Evolutionary conservation across 2,329 filamentous ascomycete species (phyloP).

Genomic region (Pezicula radicicola): DNA sequence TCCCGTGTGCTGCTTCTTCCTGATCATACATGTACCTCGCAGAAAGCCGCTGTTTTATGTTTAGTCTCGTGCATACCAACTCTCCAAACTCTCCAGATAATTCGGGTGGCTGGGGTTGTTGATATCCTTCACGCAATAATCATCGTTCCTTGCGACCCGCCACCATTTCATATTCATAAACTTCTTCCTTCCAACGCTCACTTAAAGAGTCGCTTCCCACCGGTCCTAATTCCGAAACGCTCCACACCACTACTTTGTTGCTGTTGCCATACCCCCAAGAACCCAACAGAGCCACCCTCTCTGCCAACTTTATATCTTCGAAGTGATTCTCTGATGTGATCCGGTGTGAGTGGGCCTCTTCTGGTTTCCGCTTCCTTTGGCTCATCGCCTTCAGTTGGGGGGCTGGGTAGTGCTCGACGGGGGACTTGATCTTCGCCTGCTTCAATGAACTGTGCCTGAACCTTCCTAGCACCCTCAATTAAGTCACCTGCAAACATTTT

Average conservation of each 20-base stretch:
- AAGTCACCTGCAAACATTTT: conserved; percentile 77
- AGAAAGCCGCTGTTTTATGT: too few species aligned
- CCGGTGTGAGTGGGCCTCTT: conserved; percentile 63
- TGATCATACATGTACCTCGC: too few species aligned
- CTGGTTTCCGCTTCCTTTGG: conserved; percentile 32
- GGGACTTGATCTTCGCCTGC: conserved; percentile 52
- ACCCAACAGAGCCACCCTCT: conserved; percentile 58
- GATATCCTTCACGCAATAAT: too few species aligned
- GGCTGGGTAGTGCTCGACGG: conserved; percentile 44
- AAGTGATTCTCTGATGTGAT: conserved; percentile 72
- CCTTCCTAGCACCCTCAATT: conserved; percentile 66
- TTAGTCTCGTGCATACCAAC: too few species aligned
- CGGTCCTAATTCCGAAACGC: conserved; percentile 40
- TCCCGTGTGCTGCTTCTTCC: too few species aligned
- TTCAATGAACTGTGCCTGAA: conserved; percentile 69
- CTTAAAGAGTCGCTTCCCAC: conserved; percentile 28
- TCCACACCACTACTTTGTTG: conserved; percentile 59
- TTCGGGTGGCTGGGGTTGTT: too few species aligned
- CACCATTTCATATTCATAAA: too few species aligned
- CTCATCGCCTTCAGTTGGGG: conserved; percentile 29
- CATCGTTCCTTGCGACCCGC: too few species aligned
- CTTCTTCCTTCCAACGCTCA: conserved; percentile 9
- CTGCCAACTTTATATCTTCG: conserved; percentile 62
- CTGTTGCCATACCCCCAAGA: conserved; percentile 57
- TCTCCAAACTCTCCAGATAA: too few species aligned